Percentiles rank a stretch among this genome's conserved stretches.
Evolutionary conservation across 2,329 filamentous ascomycete species (phyloP).

Genomic region (Grosmannia huntii): DNA sequence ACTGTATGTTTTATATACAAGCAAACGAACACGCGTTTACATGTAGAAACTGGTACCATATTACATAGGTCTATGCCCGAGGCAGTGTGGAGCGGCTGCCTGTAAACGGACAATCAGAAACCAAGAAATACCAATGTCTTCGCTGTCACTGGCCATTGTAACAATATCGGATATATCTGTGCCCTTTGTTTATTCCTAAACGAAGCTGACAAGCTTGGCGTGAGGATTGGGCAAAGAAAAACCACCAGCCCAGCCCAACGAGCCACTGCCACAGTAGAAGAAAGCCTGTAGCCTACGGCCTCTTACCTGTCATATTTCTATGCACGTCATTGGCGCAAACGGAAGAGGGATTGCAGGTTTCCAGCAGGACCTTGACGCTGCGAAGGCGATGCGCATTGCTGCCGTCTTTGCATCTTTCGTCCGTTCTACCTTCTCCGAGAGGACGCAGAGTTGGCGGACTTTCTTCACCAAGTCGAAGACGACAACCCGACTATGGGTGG

Average conservation of each 20-base stretch:
- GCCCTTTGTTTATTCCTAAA: background rate
- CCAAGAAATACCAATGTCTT: no score
- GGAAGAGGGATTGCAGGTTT: background rate
- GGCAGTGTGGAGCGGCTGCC: no score
- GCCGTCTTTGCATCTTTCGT: constrained; percentile 23
- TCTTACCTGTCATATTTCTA: background rate
- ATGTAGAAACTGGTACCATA: no score
- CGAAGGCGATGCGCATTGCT: constrained; percentile 24
- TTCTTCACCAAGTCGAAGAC: constrained; percentile 19
- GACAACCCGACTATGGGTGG: constrained; percentile 17
- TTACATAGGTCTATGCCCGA: no score
- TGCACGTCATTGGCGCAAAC: background rate
- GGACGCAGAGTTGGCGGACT: constrained; percentile 18
- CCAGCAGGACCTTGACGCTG: no score
- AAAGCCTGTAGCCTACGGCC: background rate
- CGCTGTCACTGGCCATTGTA: background rate
- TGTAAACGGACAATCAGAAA: no score
- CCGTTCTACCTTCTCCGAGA: constrained; percentile 21
- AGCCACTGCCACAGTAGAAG: background rate
- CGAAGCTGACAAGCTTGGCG: background rate
- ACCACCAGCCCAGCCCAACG: background rate
- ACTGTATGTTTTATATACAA: no score
- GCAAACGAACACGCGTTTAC: no score
- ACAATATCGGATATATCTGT: background rate
- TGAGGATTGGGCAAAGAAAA: background rate